A percentile compares a stretch with the other conserved stretches of the same genome.
Conservation (phyloP, 2,329 filamentous ascomycete species). For the Stachybotrys elegans region DNA sequence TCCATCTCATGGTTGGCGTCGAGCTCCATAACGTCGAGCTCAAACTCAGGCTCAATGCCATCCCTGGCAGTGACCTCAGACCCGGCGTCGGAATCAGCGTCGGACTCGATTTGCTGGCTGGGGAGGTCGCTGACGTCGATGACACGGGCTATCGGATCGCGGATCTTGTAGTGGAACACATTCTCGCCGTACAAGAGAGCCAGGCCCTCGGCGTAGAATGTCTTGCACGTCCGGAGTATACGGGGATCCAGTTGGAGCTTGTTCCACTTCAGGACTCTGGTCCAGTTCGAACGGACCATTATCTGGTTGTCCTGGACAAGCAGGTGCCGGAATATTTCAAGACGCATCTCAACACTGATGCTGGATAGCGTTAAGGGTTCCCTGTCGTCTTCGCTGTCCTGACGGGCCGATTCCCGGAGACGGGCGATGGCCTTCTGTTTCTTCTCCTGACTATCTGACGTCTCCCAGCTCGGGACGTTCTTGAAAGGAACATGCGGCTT, state of each 20-base stretch:
- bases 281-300: conserved; percentile 28
- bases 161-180: conserved; percentile 39
- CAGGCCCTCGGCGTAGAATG: conserved; percentile 30
- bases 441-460: no score
- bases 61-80: conserved; percentile 1
- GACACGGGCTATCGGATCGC: conserved; percentile 23
- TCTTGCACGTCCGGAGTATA: conserved; percentile 31
- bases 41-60: background rate
- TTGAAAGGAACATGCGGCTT: no score
- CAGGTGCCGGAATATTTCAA: conserved; percentile 23
- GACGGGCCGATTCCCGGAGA: no score
- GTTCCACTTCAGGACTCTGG: conserved; percentile 22
- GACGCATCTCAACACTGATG: conserved; percentile 28
- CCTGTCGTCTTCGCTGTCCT: no score
- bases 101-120: conserved; percentile 4
- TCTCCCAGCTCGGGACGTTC: no score
- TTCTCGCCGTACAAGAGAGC: conserved; percentile 43
- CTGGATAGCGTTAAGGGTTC: no score
- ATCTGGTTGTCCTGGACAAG: conserved; percentile 26
- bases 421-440: no score
- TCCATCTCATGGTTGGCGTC: background rate
- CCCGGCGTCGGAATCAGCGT: conserved; percentile 11
- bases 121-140: conserved; percentile 12
- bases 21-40: background rate
- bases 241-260: conserved; percentile 23